A percentile compares a stretch with the other conserved stretches of the same genome.
Conservation (phyloP, 179 eudicot species). For the Amaranthus tricolor region DNA sequence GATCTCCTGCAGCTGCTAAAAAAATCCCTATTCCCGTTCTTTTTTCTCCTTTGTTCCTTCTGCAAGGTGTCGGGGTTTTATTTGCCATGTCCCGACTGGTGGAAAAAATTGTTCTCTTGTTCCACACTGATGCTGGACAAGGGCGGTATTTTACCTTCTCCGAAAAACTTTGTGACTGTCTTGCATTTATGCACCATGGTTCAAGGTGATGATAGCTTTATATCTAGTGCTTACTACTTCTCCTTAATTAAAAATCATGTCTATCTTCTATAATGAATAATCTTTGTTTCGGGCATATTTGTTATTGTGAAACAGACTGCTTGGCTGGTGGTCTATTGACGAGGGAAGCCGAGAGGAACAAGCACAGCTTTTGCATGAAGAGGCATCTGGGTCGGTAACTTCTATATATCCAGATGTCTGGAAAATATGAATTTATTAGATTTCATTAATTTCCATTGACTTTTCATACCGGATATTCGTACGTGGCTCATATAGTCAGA, state of each 20-base stretch:
- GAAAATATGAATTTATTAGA: neutral
- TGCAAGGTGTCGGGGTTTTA: constrained; percentile 77
- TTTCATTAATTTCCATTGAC: neutral
- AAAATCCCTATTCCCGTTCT: constrained; percentile 62
- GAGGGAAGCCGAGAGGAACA: constrained; percentile 96
- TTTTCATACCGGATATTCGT: no score
- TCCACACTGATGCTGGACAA: constrained; percentile 47
- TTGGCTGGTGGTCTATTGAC: constrained; percentile 99
- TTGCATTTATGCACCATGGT: constrained; percentile 83
- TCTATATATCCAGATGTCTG: neutral
- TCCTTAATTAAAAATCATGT: neutral
- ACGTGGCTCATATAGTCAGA: neutral
- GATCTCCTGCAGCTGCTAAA: constrained; percentile 73
- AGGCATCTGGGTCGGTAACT: constrained; percentile 58
- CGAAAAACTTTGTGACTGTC: constrained; percentile 61
- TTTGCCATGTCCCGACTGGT: constrained; percentile 63
- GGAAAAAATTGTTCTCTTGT: constrained; percentile 61
- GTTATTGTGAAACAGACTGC: constrained; percentile 48
- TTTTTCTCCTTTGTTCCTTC: constrained; percentile 75
- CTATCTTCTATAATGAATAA: neutral
- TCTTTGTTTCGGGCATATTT: constrained; percentile 8
- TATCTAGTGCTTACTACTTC: neutral
- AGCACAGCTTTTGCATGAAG: constrained; percentile 71
- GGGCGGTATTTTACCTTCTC: constrained; percentile 61
- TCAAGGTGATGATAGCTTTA: constrained; percentile 55